Evolutionary conservation across 495 filamentous ascomycete genomes (phyloP).

Genomic region (Thozetella sp.): DNA sequence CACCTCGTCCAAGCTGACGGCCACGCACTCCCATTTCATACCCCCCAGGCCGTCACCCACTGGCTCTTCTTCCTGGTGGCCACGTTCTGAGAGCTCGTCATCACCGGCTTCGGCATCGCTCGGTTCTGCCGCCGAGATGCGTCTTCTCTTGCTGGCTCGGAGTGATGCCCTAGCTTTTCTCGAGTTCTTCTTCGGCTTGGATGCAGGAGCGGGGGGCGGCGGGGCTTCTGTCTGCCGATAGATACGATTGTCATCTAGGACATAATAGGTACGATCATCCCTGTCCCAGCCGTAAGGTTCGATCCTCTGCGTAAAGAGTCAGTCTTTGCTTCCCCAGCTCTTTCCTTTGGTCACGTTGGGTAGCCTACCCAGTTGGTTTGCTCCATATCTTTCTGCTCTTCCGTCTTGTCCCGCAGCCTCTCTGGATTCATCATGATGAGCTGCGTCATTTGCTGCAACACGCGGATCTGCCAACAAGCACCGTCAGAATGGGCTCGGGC

Average conservation of each 20-base stretch:
- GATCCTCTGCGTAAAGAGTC: conserved; percentile 67
- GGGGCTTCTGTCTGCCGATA: conserved; percentile 80
- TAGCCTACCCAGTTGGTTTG: conserved; percentile 79
- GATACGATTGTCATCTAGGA: conserved; percentile 91
- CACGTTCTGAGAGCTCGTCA: conserved; percentile 34
- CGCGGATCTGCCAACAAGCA: conserved; percentile 57
- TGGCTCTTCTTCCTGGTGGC: conserved; percentile 33
- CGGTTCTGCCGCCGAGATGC: conserved; percentile 55
- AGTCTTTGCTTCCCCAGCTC: conserved; percentile 2
- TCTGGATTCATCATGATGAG: conserved; percentile 89
- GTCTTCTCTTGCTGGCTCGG: conserved; percentile 74
- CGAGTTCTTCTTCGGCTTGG: conserved; percentile 76
- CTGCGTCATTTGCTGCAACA: conserved; percentile 87
- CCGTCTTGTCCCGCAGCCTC: conserved; percentile 82
- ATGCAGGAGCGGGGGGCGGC: conserved; percentile 34
- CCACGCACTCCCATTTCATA: conserved; percentile 90
- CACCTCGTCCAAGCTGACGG: conserved; percentile 77
- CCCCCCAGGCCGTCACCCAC: conserved; percentile 65
- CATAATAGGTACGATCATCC: conserved; percentile 81
- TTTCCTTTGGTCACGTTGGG: neutral
- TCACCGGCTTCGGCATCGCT: conserved; percentile 57
- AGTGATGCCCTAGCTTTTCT: conserved; percentile 70
- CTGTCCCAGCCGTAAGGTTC: conserved; percentile 89
- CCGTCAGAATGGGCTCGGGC: conserved; percentile 7
- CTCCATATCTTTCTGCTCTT: conserved; percentile 77